These are phyloP conservation scores for Ramularia collo-cygni DNA, from an alignment of 2,329 filamentous ascomycete species.

Conservation along the genomic window DNA sequence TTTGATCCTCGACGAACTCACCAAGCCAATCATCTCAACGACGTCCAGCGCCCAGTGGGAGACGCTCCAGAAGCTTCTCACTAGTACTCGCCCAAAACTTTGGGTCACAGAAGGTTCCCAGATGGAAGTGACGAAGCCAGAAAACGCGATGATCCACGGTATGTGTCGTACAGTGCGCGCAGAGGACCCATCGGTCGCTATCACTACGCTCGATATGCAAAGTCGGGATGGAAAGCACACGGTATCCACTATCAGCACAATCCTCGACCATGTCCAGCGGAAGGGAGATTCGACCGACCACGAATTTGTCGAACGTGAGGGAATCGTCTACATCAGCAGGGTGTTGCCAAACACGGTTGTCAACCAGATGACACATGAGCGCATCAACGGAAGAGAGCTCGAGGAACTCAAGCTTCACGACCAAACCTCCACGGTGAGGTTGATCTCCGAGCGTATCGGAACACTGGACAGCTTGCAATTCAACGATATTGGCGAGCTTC, in stretches of 20 bases:
- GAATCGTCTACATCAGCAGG: conserved; percentile 1
- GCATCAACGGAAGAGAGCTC: background rate
- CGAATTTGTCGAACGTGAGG: conserved; percentile 3
- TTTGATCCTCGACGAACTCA: too few species aligned
- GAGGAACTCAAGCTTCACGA: background rate
- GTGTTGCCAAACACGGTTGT: background rate
- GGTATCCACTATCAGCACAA: background rate
- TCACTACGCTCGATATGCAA: conserved; percentile 1
- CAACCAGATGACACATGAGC: background rate
- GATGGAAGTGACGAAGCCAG: background rate
- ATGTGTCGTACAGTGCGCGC: background rate
- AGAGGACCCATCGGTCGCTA: background rate
- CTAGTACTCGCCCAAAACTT: background rate
- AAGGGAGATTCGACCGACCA: background rate
- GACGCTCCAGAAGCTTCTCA: background rate
- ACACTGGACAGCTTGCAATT: background rate
- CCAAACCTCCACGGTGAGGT: background rate
- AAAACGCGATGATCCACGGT: conserved; percentile 2
- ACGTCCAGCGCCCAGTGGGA: background rate
- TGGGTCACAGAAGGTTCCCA: background rate
- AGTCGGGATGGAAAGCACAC: background rate
- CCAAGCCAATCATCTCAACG: too few species aligned
- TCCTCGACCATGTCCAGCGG: background rate
- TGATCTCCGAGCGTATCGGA: background rate
- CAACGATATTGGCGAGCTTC: too few species aligned